These are phyloP conservation scores for Calonectria fujianensis DNA, from an alignment of 2,329 filamentous ascomycete genomes.

Conservation along the genomic window DNA sequence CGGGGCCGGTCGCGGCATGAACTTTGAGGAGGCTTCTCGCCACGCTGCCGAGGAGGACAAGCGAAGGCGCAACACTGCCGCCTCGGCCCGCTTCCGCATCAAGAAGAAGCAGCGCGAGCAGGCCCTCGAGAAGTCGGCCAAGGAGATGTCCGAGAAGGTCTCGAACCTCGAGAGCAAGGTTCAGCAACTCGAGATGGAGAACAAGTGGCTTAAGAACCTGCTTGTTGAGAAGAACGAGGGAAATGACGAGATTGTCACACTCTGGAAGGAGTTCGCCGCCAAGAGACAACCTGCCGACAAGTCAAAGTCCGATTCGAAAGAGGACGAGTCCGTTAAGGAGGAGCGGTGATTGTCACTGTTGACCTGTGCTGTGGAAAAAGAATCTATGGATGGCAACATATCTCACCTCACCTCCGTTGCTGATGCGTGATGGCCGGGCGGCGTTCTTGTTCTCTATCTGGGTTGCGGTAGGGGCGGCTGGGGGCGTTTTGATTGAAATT, in stretches of 20 bases:
- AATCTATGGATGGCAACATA: slow-evolving; percentile 43
- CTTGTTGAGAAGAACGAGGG: slow-evolving; percentile 88
- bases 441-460: slow-evolving; percentile 51
- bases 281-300: slow-evolving; percentile 60
- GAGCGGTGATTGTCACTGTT: slow-evolving; percentile 47
- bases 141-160: slow-evolving; percentile 89
- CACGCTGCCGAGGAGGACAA: slow-evolving; percentile 91
- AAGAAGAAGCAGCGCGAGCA: slow-evolving; percentile 98
- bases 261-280: slow-evolving; percentile 70
- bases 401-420: slow-evolving; percentile 28
- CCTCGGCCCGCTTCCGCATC: slow-evolving; percentile 90
- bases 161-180: slow-evolving; percentile 82
- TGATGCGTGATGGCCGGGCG: slow-evolving; percentile 43
- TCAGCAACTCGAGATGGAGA: slow-evolving; percentile 86
- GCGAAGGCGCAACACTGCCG: slow-evolving; percentile 90
- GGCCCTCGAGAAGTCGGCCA: slow-evolving; percentile 86
- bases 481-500: slow-evolving; percentile 53
- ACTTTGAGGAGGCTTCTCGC: slow-evolving; percentile 82
- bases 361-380: slow-evolving; percentile 29
- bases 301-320: slow-evolving; percentile 56
- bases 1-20: slow-evolving; percentile 67
- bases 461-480: slow-evolving; percentile 42
- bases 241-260: slow-evolving; percentile 70
- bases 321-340: slow-evolving; percentile 52
- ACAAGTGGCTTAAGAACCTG: slow-evolving; percentile 87